Evolutionary conservation across 2,329 filamentous ascomycete genomes (phyloP), one percentile per base, ranked within the genome.

Genomic region (Claviceps spartinae): DNA sequence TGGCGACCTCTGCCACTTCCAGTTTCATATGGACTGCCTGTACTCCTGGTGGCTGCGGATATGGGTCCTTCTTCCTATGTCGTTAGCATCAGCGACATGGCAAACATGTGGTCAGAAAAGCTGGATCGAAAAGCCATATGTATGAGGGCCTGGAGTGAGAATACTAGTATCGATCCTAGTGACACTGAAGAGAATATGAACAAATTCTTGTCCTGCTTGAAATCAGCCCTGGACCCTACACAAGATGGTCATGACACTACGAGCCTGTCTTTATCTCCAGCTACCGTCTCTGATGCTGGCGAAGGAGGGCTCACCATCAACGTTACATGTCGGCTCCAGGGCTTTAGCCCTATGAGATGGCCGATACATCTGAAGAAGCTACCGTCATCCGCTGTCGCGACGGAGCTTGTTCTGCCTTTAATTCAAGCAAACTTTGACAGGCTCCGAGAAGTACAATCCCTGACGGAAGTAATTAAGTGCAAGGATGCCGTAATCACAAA

Each of bases 161-260:
- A 81, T 58, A 86, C 83, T 16, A 82, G 78, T 55, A 88, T 91
- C 55, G 85, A 91, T 62, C 82, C 86, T 1, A 81, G 77, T 61
- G 81, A 85, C 57, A 82, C 83, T 54, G 70, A 73, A 0, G 77
- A 80, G 49, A 86, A 91, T 60, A 79, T 87, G 67, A 63, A 68
- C 26, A 81, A 82, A 49, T 79, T 91, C 49, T 69, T 90, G 14
- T 72, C 77, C 22, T 82, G 84, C 59, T 69, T 91, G 18, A 66
- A 70, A 48, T 68, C 69, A 42, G 74, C 75, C 34, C 66, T 80
- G 61, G 76, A 71, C 69, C 70, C 56, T 53, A 78, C 61, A 20
- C 67, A 68, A 40, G 61, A 63, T 20, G 70, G 69, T 40, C 72
- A 75, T 56, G 62, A 63, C 55, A 67, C 66, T 55, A 77, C 71